A percentile compares a stretch with the other conserved stretches of the same genome.
These are phyloP conservation scores for Rutstroemia sp. DNA, from an alignment of 2,329 filamentous ascomycete species.

Conservation along the genomic window DNA sequence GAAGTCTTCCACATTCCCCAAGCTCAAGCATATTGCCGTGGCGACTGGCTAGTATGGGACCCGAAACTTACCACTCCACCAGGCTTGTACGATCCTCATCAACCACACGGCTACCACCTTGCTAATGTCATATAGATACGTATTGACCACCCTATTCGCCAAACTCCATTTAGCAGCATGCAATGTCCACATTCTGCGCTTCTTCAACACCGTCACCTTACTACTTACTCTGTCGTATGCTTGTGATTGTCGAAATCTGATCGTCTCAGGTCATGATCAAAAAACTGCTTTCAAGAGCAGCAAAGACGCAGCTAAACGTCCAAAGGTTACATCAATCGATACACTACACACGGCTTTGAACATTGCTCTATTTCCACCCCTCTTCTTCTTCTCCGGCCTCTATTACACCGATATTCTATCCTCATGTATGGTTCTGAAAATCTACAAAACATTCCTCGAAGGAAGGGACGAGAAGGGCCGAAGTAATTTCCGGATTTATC, in stretches of 20 bases:
- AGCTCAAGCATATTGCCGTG: constrained; percentile 76
- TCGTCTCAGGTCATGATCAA: constrained; percentile 6
- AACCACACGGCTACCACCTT: neutral
- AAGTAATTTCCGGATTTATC: constrained; percentile 30
- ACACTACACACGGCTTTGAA: constrained; percentile 61
- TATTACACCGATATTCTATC: constrained; percentile 94
- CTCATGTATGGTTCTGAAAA: constrained; percentile 63
- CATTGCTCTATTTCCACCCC: constrained; percentile 73
- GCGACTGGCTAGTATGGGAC: constrained; percentile 75
- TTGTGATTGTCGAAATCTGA: constrained; percentile 20
- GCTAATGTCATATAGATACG: constrained; percentile 35
- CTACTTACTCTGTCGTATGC: constrained; percentile 34
- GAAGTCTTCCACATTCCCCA: constrained; percentile 88
- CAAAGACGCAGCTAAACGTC: neutral
- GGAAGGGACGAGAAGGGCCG: neutral
- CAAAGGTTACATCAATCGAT: constrained; percentile 5
- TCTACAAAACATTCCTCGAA: constrained; percentile 53
- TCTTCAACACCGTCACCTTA: constrained; percentile 40
- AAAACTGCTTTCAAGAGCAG: neutral
- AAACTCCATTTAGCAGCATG: constrained; percentile 31
- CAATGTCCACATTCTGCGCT: constrained; percentile 38
- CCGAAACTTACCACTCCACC: constrained; percentile 96
- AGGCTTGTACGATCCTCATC: constrained; percentile 54
- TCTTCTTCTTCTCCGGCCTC: constrained; percentile 93
- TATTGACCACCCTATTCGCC: constrained; percentile 37